Evolutionary conservation across 129 eudicot species (phyloP), one percentile per base, ranked within the genome.

Genomic region (Centaurea solstitialis): DNA sequence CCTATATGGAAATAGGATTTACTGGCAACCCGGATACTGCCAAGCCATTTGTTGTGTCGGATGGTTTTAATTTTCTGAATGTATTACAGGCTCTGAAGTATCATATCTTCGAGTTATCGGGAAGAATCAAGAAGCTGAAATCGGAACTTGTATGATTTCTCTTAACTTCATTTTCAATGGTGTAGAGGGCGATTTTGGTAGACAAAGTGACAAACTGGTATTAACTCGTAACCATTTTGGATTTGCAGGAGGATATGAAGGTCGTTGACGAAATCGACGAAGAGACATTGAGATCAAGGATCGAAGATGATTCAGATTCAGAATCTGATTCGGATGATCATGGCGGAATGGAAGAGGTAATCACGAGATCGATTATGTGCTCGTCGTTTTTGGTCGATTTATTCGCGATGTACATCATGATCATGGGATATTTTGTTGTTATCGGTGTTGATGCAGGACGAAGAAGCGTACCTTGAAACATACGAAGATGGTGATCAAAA

Each of bases 61-160:
- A 62, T 7, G 7, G 24, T 24, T 37, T 30, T 70, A 15, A 23
- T 40, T 65, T 0, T 83, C 7, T 20, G 61, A 71, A 70, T 76
- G 26, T 76, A 59, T 83, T 26, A 0, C 94, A 95, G 99, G 98
- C 93, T 39, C 84, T 95, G 57, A 95, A 87, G 89, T 92, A 89
- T 87, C 99, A 93, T 83, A 76, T 95, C 23, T 7, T 70, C 67
- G 90, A 91, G 87, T 89, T 95, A 30, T 87, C 80, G 50, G 90
- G 79, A 73, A 87, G 87, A 76, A 84, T 93, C 21, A 85, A 87
- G 85, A 88, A 85, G 89, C 83, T 93, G 87, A 91, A 89, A 84
- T 47, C 80, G 61, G 99, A 92, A 78, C 94, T 90, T 12, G 97
- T 94, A 88, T 69, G 93, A 68, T 68, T 76, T 30, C 67, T 70